Base-by-base conservation (phyloP, 495 filamentous ascomycete genomes). In the Bathelium albidoporum region DNA sequence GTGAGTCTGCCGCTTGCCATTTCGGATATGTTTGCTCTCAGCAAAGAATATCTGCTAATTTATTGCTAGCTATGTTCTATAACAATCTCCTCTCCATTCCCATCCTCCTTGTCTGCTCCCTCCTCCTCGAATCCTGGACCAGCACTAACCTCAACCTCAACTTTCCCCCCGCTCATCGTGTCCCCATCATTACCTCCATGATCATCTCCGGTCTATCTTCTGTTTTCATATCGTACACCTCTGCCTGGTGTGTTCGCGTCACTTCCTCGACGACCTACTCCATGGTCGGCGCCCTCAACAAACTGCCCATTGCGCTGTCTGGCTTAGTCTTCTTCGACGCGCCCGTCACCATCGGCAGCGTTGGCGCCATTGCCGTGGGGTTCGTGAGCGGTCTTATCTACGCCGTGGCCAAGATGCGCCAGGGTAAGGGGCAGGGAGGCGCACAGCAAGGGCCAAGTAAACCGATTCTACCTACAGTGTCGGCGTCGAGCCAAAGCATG, bases 21-120 rank as follows among this genome's bases (percentile, higher is more conserved):
- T 39, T 14, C 14, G 5, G 5, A 59, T 61, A 36, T 31, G 41
- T 44, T 60, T n/a, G n/a, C n/a, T 44, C n/a, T 41, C 55, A 9
- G 9, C 16, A 16, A 26, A 29, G 22, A n/a, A 16, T 62, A 29
- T 39, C 53, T 66, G 65, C 77, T 81, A 71, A 79, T 69, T 14
- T 32, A 31, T 58, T 24, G 39, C 29, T 68, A 97, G 93, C 92
- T 67, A 98, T 98, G 94, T 99, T 93, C 78, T 99, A 99, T 81
- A 99, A 99, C 85, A 99, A 99, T 76, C 83, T 99, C 52, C 85
- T 99, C 64, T 95, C 91, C 26, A 96, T 99, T 65, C 94, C 94
- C 59, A 87, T 97, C 67, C 85, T 99, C 31, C 73, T 97, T 59
- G 75, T 89, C 66, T 85, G 84, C 77, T 93, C 95, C 29, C 77